phyloP scores from a whole-genome alignment of 345 rosid genomes.

The Hibiscus tridactylites region DNA sequence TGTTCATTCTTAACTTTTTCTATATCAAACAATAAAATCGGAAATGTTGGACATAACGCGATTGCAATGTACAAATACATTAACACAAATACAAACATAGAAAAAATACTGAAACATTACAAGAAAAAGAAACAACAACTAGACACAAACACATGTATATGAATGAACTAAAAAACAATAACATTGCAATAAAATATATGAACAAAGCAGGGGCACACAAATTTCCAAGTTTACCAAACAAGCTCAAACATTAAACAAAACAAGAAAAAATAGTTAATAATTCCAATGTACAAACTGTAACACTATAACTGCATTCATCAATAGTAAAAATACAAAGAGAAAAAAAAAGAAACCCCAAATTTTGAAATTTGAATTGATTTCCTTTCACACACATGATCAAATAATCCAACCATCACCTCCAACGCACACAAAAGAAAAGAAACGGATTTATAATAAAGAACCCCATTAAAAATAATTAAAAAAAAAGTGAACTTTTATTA shows the following conservation, averaged over 20 bases:
- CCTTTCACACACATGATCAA: background rate
- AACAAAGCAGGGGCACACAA: background rate
- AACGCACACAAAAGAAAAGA: background rate
- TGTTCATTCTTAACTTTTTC: background rate
- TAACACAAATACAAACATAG: background rate
- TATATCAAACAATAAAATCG: background rate
- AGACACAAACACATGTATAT: background rate
- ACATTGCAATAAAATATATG: background rate
- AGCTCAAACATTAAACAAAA: background rate
- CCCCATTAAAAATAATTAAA: background rate
- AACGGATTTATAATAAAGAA: background rate
- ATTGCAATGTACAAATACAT: background rate
- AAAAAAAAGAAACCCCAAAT: background rate
- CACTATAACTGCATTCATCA: background rate
- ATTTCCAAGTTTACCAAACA: background rate
- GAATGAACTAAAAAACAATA: background rate
- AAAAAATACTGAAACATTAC: background rate
- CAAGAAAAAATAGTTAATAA: background rate
- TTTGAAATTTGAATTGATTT: too few species aligned
- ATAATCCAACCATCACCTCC: background rate
- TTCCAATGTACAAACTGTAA: background rate
- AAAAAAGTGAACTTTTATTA: background rate
- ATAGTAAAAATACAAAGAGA: background rate
- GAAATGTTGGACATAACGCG: background rate
- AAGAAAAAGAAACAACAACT: background rate